Base-by-base conservation (phyloP, 2,329 filamentous ascomycete species). In the Neopestalotiopsis sp. region DNA sequence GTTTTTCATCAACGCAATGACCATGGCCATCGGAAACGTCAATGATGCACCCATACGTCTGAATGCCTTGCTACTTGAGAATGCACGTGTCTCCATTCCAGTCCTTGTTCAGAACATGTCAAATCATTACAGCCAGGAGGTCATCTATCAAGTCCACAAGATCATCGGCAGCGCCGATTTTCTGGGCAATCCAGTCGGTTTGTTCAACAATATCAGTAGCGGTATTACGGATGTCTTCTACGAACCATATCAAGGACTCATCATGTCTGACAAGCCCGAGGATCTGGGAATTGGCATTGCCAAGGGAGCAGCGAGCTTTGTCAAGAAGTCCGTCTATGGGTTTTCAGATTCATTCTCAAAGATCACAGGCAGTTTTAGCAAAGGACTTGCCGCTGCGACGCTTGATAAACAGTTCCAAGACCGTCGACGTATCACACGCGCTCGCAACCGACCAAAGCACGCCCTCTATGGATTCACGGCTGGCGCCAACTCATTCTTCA, bases 361-460 rank as follows among this genome's bases (percentile, higher is more conserved):
- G 79, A 93, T 98, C 79, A 99, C 97, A 1, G 97, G 97, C 66
- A 97, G 94, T 80, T 92, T 99, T 81, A 97, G 95, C 74, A 99
- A 99, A 83, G 96, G 96, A 70, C 89, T 99, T 62, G 94, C 96
- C 2, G 96, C 95, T 42, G 96, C 96, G 20, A 98, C 95, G 5
- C 88, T 99, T 73, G 96, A 99, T 84, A 98, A 99, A 81, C 95
- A 99, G 78, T 99, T 98, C 84, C 97, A 99, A 80, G 95, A 98
- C 80, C 91, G 95, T 70, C 91, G 96, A 66, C 93, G 97, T 69
- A 99, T 98, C 86, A 95, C 95, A 3, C 91, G 94, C 70, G 93
- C 94, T 34, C 90, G 97, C 61, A 99, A 99, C 81, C 88, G 95
- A 70, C 97, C 96, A 3, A 99, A 99, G 84, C 96, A 99, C 79